phyloP scores from a whole-genome alignment of 768 basidiomycete species.

The Auriscalpium microsporum region DNA sequence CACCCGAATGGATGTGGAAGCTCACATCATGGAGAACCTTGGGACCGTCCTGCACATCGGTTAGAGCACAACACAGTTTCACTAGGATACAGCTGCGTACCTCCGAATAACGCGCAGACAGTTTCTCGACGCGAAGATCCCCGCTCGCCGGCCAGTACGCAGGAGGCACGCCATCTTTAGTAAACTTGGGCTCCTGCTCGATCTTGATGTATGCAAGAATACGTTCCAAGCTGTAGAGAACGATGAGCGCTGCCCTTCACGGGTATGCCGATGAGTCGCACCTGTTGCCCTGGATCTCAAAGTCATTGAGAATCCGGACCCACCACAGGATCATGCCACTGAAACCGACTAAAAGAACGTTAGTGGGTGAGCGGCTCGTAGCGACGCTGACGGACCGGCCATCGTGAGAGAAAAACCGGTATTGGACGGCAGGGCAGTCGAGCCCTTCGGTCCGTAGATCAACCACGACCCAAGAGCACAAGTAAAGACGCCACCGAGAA shows the following conservation, averaged over 20 bases:
- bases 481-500: slow-evolving; percentile 40
- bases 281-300: slow-evolving; percentile 33
- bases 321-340: slow-evolving; percentile 46
- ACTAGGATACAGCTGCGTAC: slow-evolving; percentile 12
- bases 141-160: slow-evolving; percentile 61
- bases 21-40: slow-evolving; percentile 45
- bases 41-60: slow-evolving; percentile 35
- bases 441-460: slow-evolving; percentile 35
- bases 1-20: slow-evolving; percentile 45
- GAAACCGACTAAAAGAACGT: slow-evolving; percentile 36
- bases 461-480: slow-evolving; percentile 42
- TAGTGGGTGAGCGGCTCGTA: not conserved
- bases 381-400: slow-evolving; percentile 24
- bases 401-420: slow-evolving; percentile 33
- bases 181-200: slow-evolving; percentile 42
- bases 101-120: slow-evolving; percentile 40
- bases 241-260: not conserved
- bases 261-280: slow-evolving; percentile 2
- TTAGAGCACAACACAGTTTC: no score
- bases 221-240: slow-evolving; percentile 34
- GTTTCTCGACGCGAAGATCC: slow-evolving; percentile 39
- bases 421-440: slow-evolving; percentile 26
- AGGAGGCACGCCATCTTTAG: slow-evolving; percentile 38
- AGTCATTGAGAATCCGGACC: slow-evolving; percentile 35
- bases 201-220: slow-evolving; percentile 48